Conservation (phyloP, 306 rosid species). For the Benincasa hispida region DNA sequence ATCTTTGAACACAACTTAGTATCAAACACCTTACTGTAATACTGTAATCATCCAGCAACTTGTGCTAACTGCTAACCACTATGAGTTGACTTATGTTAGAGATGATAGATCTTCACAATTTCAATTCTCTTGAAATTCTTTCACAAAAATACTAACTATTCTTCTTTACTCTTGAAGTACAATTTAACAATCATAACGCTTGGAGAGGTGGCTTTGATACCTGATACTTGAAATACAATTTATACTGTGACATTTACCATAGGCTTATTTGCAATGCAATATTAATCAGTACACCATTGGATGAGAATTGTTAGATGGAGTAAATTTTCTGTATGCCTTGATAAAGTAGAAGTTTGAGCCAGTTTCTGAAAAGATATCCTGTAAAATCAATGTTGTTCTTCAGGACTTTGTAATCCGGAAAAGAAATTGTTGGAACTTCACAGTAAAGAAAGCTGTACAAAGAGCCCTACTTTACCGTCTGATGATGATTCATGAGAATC, state of each 20-base stretch:
- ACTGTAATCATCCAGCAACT: background rate
- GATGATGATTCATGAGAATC: conserved; percentile 22
- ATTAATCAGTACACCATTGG: background rate
- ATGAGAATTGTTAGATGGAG: background rate
- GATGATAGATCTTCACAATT: background rate
- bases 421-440: conserved; percentile 75
- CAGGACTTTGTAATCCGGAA: conserved; percentile 93
- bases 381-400: conserved; percentile 8
- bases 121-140: background rate
- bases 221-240: background rate
- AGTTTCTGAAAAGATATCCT: background rate
- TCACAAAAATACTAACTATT: background rate
- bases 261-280: background rate
- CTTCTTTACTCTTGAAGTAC: background rate
- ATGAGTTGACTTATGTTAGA: background rate
- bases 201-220: background rate
- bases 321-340: background rate
- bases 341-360: background rate
- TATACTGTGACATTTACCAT: background rate
- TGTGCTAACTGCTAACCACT: background rate
- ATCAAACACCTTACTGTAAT: background rate
- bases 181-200: background rate
- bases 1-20: background rate
- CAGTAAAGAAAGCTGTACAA: conserved; percentile 54
- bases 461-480: conserved; percentile 53